Base-by-base conservation (phyloP, 495 filamentous ascomycete genomes). In the Aspergillus coremiiformis region DNA sequence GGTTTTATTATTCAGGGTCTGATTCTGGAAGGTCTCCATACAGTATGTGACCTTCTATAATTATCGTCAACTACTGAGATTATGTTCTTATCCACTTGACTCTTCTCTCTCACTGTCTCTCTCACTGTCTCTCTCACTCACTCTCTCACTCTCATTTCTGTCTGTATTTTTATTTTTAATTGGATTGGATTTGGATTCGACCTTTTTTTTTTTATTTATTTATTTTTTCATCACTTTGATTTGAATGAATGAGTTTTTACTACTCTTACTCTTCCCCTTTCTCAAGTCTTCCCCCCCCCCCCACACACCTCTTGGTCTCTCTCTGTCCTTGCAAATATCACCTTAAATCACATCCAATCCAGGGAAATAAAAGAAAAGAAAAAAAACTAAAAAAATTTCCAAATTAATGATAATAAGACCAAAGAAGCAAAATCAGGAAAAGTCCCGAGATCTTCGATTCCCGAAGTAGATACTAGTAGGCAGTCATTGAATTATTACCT, bases 371-470 rank as follows among this genome's bases (percentile, higher is more conserved):
- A 47, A 58, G 44, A 55, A 50, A 52, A 54, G 47, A 30, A 47
- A 55, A 47, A 57, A 37, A 48, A 35, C 49, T 53, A n/a, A n/a
- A n/a, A n/a, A n/a, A n/a, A n/a, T n/a, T n/a, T n/a, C n/a, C n/a
- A n/a, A n/a, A n/a, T n/a, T n/a, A n/a, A n/a, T n/a, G n/a, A n/a
- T 55, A 51, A 49, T 37, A 49, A 27, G 37, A 32, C 24, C 10
- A 49, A 50, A 52, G 51, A 30, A 58, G 41, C 56, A 56, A 42
- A 59, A 49, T 45, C 24, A 48, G 55, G 46, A 57, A 57, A 67
- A 57, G 32, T 55, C 41, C 47, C 47, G 41, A 55, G 53, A 56
- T 52, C 53, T 44, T 43, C 33, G 53, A 51, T n/a, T 46, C 48
- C 53, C 43, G 44, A 49, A 37, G n/a, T 37, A 20, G 15, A 15